These are phyloP conservation scores for Tricholoma hemisulphureum DNA, from an alignment of 768 basidiomycete genomes.

Conservation along the genomic window DNA sequence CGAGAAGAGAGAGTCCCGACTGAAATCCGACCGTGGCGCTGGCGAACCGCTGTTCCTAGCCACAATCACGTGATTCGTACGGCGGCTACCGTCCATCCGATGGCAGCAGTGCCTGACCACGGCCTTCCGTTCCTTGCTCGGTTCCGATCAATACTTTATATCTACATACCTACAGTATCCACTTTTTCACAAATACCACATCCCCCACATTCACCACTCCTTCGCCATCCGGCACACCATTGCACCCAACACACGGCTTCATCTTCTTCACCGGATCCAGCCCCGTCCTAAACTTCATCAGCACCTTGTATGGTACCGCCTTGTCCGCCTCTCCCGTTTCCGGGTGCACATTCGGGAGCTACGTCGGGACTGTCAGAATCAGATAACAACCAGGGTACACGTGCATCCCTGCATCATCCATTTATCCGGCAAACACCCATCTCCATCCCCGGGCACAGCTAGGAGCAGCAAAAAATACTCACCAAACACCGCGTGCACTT, in stretches of 20 bases:
- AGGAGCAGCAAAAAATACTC: conserved; percentile 20
- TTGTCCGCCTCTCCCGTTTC: conserved; percentile 62
- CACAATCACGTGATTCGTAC: background rate
- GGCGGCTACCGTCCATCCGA: background rate
- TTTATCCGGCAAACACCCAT: too few relatives aligned
- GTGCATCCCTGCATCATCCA: too few relatives aligned
- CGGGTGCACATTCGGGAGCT: conserved; percentile 76
- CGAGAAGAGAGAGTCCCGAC: background rate
- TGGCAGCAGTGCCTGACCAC: background rate
- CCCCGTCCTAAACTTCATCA: conserved; percentile 70
- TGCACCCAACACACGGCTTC: conserved; percentile 67
- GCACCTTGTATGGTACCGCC: conserved; percentile 72
- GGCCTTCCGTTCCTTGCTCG: too few relatives aligned
- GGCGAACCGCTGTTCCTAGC: background rate
- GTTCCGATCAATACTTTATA: too few relatives aligned
- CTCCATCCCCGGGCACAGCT: too few relatives aligned
- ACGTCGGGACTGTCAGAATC: background rate
- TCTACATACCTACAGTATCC: background rate
- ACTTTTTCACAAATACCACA: conserved; percentile 46
- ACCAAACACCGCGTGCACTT: conserved; percentile 75
- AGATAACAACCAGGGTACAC: too few relatives aligned
- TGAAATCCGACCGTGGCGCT: too few relatives aligned
- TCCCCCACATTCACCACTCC: conserved; percentile 67
- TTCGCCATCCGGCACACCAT: conserved; percentile 49
- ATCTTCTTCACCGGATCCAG: conserved; percentile 47